Base-by-base conservation (phyloP, 495 filamentous ascomycete species). In the Penicillium coffeae region DNA sequence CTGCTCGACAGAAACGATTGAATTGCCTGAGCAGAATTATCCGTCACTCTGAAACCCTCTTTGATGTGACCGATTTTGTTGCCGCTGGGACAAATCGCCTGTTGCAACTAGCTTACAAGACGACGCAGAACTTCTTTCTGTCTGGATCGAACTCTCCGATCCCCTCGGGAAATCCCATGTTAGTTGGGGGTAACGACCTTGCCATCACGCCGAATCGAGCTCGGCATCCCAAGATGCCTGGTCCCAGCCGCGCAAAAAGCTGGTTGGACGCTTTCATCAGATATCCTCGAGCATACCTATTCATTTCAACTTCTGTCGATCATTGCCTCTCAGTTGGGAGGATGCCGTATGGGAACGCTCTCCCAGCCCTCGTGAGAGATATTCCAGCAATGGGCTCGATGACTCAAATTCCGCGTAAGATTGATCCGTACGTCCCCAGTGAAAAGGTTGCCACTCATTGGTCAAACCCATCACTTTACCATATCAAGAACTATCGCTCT, bases 51-150 rank as follows among this genome's bases (percentile, higher is more conserved):
- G 54, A 60, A 18, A 37, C 50, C 0, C 48, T 65, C 4, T 69
- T 67, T 39, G 64, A 69, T 33, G 64, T 69, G 2, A 67, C 64
- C 0, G 66, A 69, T 27, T 55, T 59, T 13, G 66, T 69, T 8
- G 61, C 55, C 0, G 50, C 53, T 1, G 58, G 60, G 2, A 64
- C 62, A 1, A 69, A 69, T 38, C 58, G 65, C 10, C 58, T 69
- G 14, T 41, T 69, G 2, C 59, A 65, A 5, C 51, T 69, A 3
- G 66, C 66, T 0, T 69, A 69, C 35, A 37, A 48, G 8, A 64
- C 58, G 6, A 60, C 64, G 0, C 60, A 65, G 30, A 53, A 64
- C 15, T 46, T 65, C 3, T 65, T 67, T 37, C 60, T 65, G 13
- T 45, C 54, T 1, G 42, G 38, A 21, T 51, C 52, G 8, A 15